These are phyloP conservation scores for Prunus fruticosa DNA, from an alignment of 306 rosid species.

Conservation along the genomic window DNA sequence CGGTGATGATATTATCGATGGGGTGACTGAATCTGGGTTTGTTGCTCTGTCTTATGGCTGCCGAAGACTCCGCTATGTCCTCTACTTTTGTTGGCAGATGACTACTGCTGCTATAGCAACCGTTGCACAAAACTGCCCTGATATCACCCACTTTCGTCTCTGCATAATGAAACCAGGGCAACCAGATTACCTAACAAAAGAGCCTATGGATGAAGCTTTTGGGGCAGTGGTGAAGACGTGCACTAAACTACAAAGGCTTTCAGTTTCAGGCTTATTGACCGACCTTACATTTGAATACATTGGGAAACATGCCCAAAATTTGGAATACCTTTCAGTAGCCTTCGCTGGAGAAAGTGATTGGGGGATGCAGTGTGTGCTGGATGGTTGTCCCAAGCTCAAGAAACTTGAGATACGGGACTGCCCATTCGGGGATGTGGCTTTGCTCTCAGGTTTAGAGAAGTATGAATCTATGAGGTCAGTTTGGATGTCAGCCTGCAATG, in stretches of 20 bases:
- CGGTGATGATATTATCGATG: slow-evolving; percentile 48
- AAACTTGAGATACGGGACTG: slow-evolving; percentile 83
- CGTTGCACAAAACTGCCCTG: slow-evolving; percentile 79
- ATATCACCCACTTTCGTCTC: slow-evolving; percentile 82
- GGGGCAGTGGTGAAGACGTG: slow-evolving; percentile 87
- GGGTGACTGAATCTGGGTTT: slow-evolving; percentile 87
- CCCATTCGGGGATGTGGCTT: slow-evolving; percentile 78
- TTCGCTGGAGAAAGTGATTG: slow-evolving; percentile 74
- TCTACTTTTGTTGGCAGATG: slow-evolving; percentile 86
- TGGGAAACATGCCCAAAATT: slow-evolving; percentile 69
- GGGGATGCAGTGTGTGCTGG: slow-evolving; percentile 74
- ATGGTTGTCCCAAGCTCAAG: slow-evolving; percentile 77
- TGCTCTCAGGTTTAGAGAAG: slow-evolving; percentile 56
- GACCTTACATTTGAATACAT: slow-evolving; percentile 76
- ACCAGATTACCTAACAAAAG: slow-evolving; percentile 57
- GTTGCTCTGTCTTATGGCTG: slow-evolving; percentile 82
- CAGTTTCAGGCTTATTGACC: slow-evolving; percentile 67
- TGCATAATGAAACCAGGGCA: slow-evolving; percentile 71
- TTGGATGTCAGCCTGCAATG: slow-evolving; percentile 83
- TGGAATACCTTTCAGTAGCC: slow-evolving; percentile 85
- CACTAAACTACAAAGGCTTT: slow-evolving; percentile 72
- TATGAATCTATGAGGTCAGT: slow-evolving; percentile 80
- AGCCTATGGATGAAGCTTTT: slow-evolving; percentile 82
- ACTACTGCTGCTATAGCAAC: slow-evolving; percentile 81
- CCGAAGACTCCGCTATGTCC: slow-evolving; percentile 64